Evolutionary conservation across 805 yeast genomes (phyloP).

Genomic region (Blastobotrys parvus): DNA sequence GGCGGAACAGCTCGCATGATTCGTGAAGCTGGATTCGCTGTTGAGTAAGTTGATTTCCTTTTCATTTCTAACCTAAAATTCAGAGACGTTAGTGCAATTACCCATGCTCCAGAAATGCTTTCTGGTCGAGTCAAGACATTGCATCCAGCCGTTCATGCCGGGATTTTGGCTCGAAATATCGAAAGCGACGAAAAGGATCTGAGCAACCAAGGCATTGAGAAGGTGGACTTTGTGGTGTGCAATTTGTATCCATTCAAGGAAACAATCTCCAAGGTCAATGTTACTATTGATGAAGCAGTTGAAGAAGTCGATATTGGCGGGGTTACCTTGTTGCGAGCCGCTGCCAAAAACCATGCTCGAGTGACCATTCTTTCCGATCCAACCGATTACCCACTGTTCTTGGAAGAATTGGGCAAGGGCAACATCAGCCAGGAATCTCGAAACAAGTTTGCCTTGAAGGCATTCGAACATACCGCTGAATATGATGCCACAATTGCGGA

Average conservation of each 20-base stretch:
- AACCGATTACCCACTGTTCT: slow-evolving; percentile 77
- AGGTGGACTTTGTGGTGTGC: slow-evolving; percentile 95
- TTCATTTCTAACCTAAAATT: not conserved
- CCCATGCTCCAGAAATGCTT: slow-evolving; percentile 98
- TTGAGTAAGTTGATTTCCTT: slow-evolving; percentile 53
- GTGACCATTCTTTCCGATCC: slow-evolving; percentile 96
- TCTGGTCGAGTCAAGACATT: slow-evolving; percentile 98
- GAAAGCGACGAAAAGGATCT: slow-evolving; percentile 87
- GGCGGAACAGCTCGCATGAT: slow-evolving; percentile 95
- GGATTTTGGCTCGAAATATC: slow-evolving; percentile 85
- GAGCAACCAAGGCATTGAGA: slow-evolving; percentile 81
- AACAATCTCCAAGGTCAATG: slow-evolving; percentile 91
- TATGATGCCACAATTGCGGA: slow-evolving; percentile 94
- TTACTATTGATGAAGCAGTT: slow-evolving; percentile 93
- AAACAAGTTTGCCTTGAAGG: slow-evolving; percentile 85
- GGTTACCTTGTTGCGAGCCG: slow-evolving; percentile 94
- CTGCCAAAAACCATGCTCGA: slow-evolving; percentile 96
- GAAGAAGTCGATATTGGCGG: slow-evolving; percentile 99
- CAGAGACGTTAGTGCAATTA: slow-evolving; percentile 78
- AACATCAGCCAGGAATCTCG: slow-evolving; percentile 65
- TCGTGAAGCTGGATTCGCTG: slow-evolving; percentile 97
- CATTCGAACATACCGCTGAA: slow-evolving; percentile 97
- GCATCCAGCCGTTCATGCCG: slow-evolving; percentile 97
- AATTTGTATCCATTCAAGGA: slow-evolving; percentile 97
- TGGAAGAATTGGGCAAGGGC: slow-evolving; percentile 70